These are phyloP conservation scores for Boletus pseudopeckii DNA, from an alignment of 768 basidiomycete species.

Conservation along the genomic window DNA sequence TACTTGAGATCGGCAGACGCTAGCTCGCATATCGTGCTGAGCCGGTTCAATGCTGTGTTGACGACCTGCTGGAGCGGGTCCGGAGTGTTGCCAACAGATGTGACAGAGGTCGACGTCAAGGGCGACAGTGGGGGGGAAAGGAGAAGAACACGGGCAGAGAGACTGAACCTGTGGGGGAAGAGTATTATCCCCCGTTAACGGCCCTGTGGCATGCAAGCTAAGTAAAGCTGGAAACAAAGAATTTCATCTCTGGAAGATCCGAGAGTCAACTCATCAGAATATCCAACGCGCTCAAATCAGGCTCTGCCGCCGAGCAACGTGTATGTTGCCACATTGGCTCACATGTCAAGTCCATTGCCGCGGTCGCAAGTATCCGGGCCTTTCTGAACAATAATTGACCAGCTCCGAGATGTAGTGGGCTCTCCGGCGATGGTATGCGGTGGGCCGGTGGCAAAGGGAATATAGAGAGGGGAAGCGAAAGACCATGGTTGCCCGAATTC, in stretches of 20 bases:
- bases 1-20: constrained; percentile 1
- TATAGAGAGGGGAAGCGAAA: too few species aligned
- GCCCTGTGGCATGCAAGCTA: not conserved
- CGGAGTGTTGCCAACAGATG: not conserved
- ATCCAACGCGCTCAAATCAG: not conserved
- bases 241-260: constrained; percentile 10
- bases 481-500: too few species aligned
- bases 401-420: not conserved
- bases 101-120: not conserved
- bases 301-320: constrained; percentile 19
- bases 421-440: not conserved
- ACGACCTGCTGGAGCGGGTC: not conserved
- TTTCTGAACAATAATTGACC: not conserved
- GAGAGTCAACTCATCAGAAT: not conserved
- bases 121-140: too few species aligned
- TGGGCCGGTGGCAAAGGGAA: not conserved
- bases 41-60: not conserved
- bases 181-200: not conserved
- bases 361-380: constrained; percentile 7
- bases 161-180: not conserved
- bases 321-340: constrained; percentile 5
- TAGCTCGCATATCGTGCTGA: not conserved
- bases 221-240: constrained; percentile 2
- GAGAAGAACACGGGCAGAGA: too few species aligned
- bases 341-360: not conserved